phyloP scores from a whole-genome alignment of 305 asterid genomes.

The Rubia tinctorum region DNA sequence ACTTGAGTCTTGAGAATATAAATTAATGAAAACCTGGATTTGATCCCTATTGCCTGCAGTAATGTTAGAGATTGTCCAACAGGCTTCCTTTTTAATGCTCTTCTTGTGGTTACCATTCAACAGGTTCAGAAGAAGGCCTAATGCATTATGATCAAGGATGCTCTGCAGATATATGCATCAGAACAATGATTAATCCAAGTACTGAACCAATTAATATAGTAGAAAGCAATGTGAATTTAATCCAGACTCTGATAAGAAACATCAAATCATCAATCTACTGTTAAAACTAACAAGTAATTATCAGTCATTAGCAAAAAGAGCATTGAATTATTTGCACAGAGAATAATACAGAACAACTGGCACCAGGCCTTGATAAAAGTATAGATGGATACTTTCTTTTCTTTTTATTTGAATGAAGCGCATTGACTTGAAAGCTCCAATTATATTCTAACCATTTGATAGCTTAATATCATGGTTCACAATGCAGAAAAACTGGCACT shows the following conservation, averaged over 20 bases:
- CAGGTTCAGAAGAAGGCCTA: conserved; percentile 60
- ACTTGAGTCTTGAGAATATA: neutral
- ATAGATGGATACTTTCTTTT: neutral
- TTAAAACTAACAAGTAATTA: neutral
- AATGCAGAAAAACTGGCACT: no score
- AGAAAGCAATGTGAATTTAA: neutral
- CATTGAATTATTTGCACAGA: neutral
- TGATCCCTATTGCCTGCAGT: conserved; percentile 90
- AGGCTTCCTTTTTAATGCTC: conserved; percentile 92
- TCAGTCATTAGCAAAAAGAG: no score
- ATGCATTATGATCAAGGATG: conserved; percentile 59
- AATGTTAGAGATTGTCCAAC: conserved; percentile 93
- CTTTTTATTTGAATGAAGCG: no score
- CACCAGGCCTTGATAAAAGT: neutral
- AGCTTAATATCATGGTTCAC: no score
- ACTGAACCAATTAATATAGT: neutral
- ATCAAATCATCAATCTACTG: neutral
- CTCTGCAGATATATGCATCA: conserved; percentile 32
- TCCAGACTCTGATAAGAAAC: neutral
- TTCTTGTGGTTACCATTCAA: conserved; percentile 62
- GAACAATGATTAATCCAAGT: neutral
- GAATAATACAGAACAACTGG: neutral
- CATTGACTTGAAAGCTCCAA: no score
- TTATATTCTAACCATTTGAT: no score
- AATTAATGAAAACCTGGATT: conserved; percentile 57